These are phyloP conservation scores for Monilinia fructigena DNA, from an alignment of 2,329 filamentous ascomycete genomes.

Conservation along the genomic window DNA sequence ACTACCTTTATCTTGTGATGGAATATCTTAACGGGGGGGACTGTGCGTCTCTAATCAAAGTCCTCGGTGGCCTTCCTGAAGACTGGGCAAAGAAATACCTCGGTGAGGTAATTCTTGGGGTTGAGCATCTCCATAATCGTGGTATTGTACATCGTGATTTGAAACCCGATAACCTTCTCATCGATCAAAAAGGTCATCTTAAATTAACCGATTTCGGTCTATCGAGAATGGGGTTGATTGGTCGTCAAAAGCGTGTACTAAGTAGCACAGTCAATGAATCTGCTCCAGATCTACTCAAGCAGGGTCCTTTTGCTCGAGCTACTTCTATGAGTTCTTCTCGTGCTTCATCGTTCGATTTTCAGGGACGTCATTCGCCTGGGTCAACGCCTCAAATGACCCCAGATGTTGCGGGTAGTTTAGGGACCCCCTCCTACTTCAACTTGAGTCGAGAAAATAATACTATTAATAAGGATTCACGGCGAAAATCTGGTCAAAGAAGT, in stretches of 20 bases:
- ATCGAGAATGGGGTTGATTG: conserved; percentile 94
- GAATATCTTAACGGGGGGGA: conserved; percentile 98
- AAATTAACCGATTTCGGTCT: conserved; percentile 97
- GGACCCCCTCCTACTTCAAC: conserved; percentile 91
- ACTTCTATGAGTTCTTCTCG: conserved; percentile 85
- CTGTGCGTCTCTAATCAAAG: conserved; percentile 93
- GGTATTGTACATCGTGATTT: conserved; percentile 96
- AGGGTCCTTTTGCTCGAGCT: conserved; percentile 84
- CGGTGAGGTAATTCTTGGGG: conserved; percentile 92
- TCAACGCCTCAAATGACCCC: conserved; percentile 87
- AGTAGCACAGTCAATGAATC: conserved; percentile 74
- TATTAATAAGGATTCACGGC: conserved; percentile 60
- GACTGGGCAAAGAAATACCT: conserved; percentile 99
- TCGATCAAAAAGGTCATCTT: conserved; percentile 93
- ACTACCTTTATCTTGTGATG: conserved; percentile 98
- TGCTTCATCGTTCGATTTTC: conserved; percentile 89
- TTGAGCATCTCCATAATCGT: conserved; percentile 90
- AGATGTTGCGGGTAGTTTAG: conserved; percentile 62
- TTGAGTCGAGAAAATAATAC: conserved; percentile 59
- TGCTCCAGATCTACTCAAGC: conserved; percentile 89
- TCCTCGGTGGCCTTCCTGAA: conserved; percentile 86
- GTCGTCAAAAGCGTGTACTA: conserved; percentile 90
- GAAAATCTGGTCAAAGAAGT: conserved; percentile 73
- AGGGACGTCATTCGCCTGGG: conserved; percentile 73
- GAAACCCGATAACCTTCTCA: conserved; percentile 95